Evolutionary conservation across 225 moss, liverwort and hornwort genomes (phyloP).

Genomic region (Marchantia paleacea): DNA sequence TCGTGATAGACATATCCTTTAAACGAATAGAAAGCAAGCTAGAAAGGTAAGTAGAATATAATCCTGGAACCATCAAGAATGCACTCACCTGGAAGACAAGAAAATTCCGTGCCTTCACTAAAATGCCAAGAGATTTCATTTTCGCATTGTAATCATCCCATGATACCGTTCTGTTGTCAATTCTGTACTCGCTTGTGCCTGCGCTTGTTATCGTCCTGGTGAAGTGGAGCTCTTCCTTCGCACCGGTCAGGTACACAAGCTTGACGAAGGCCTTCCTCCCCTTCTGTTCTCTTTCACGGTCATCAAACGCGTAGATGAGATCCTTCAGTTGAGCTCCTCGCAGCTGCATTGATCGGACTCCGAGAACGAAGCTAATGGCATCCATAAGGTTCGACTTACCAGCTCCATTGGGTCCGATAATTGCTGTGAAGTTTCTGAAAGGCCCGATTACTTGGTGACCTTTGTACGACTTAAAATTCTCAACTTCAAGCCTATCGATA

Average conservation of each 20-base stretch:
- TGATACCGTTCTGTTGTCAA: constrained; percentile 64
- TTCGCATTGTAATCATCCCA: constrained; percentile 95
- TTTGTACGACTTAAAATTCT: constrained; percentile 99
- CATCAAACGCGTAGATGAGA: constrained; percentile 91
- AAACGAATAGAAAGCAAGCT: no score
- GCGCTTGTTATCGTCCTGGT: constrained; percentile 74
- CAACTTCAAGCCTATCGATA: constrained; percentile 91
- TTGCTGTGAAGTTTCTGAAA: constrained; percentile 94
- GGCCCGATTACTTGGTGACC: constrained; percentile 97
- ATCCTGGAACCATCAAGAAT: background rate
- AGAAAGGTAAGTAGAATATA: no score
- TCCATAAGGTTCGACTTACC: constrained; percentile 99
- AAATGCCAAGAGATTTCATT: constrained; percentile 88
- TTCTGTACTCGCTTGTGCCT: constrained; percentile 87
- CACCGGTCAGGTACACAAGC: constrained; percentile 77
- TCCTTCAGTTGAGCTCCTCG: constrained; percentile 98
- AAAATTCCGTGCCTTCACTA: constrained; percentile 98
- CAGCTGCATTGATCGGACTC: constrained; percentile 97
- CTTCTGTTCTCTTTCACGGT: constrained; percentile 80
- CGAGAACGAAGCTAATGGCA: constrained; percentile 97
- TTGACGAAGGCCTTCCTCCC: constrained; percentile 90
- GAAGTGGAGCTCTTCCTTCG: constrained; percentile 88
- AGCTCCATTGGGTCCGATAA: constrained; percentile 97
- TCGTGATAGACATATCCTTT: no score
- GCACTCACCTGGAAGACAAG: constrained; percentile 76